Evolutionary conservation across 2,329 filamentous ascomycete genomes (phyloP), one percentile per base, ranked within the genome.

Genomic region (Diaporthe longicolla): DNA sequence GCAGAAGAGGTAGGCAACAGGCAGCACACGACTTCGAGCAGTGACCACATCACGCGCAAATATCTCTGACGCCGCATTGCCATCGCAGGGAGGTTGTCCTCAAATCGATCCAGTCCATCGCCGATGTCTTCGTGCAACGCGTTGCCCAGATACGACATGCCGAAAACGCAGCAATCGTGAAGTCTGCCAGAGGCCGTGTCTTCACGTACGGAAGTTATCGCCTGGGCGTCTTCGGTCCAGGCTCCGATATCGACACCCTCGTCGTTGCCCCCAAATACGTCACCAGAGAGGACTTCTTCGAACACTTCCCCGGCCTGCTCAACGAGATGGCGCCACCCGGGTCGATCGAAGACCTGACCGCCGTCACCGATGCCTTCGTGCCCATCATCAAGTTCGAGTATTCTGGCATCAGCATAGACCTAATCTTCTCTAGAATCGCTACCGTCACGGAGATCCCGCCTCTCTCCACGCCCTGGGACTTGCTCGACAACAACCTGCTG

Each of bases 361-460:
- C 93, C 0, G 97, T 99, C 50, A 93, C 93, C 63, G 96, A 97
- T 80, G 95, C 96, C 5, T 97, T 94, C 80, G 96, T 98, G 10
- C 97, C 97, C 63, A 97, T 99, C 82, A 98, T 99, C 86, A 98
- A 98, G 82, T 94, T 98, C 80, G 94, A 97, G 82, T 94, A 97
- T 78, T 91, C 89, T 69, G 94, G 93, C 66, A 97, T 99, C 81
- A 97, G 94, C 82, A 97, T 99, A 81, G 97, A 99, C 88, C 85
- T 99, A 78, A 97, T 98, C 81, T 95, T 95, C 83, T 93, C 94
- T 77, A 89, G 94, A 72, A 90, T 97, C 77, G 86, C 92, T 75
- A 89, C 89, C 26, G 85, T 95, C 77, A 90, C 91, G 78, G 89
- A 94, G 78, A 89, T 97, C 77, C 92, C 94, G 35, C 82, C 85